These are phyloP conservation scores for Curvularia hawaiiensis DNA, from an alignment of 2,329 filamentous ascomycete genomes.

Conservation along the genomic window DNA sequence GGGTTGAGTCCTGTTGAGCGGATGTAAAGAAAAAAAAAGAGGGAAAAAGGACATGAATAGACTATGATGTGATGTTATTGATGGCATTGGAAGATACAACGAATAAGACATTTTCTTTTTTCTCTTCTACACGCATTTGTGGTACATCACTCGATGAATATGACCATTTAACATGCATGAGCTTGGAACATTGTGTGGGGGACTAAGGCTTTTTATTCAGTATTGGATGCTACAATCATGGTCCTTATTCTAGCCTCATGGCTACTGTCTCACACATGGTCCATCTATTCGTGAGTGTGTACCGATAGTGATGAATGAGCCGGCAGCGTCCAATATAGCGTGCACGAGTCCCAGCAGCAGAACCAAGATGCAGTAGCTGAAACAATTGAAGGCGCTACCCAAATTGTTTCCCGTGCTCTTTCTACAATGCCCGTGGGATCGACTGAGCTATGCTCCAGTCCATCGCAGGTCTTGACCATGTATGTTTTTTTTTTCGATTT, in stretches of 20 bases:
- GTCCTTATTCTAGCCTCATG: background rate
- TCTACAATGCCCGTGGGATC: background rate
- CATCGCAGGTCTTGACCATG: background rate
- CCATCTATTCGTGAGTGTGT: background rate
- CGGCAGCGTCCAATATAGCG: background rate
- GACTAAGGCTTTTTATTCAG: background rate
- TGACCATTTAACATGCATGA: background rate
- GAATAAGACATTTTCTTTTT: background rate
- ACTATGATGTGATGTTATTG: background rate
- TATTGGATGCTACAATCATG: slow-evolving; percentile 6
- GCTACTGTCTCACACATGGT: background rate
- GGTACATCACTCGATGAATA: background rate
- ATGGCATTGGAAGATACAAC: background rate
- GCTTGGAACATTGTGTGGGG: background rate
- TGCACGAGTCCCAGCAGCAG: background rate
- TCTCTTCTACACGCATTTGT: background rate
- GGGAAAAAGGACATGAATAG: background rate
- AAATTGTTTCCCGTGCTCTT: background rate
- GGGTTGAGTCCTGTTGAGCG: slow-evolving; percentile 79
- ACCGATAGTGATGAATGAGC: background rate
- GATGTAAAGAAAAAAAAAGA: slow-evolving; percentile 30
- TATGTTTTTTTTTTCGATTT: background rate
- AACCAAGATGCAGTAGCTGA: background rate
- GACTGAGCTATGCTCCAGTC: background rate
- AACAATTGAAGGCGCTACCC: background rate